Conservation (phyloP, 1,139 yeast species). For the Yamadazyma friedrichii region DNA sequence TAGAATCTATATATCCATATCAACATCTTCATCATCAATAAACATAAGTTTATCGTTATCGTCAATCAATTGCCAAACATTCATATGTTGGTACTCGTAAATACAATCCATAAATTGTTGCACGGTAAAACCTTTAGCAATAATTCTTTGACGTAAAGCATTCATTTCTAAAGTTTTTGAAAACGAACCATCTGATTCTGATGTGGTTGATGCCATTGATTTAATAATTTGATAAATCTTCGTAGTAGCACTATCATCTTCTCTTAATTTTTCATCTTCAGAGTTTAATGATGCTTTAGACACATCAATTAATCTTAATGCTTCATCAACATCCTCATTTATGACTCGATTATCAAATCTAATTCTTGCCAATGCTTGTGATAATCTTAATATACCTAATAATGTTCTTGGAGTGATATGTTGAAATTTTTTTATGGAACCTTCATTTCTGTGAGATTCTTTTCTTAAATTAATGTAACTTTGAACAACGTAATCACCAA, state of each 20-base stretch:
- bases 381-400: constrained; percentile 84
- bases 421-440: constrained; percentile 71
- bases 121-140: constrained; percentile 82
- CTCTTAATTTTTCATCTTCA: constrained; percentile 48
- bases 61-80: constrained; percentile 76
- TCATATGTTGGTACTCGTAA: constrained; percentile 66
- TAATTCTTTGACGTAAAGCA: constrained; percentile 63
- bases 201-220: constrained; percentile 35
- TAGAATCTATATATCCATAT: constrained; percentile 5
- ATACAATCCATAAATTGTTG: constrained; percentile 77
- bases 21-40: constrained; percentile 22
- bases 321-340: constrained; percentile 90
- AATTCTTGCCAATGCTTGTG: constrained; percentile 92
- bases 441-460: constrained; percentile 79
- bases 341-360: constrained; percentile 74
- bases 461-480: constrained; percentile 91
- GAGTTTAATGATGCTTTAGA: constrained; percentile 77
- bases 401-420: constrained; percentile 96
- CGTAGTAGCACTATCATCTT: constrained; percentile 53
- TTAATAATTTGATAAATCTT: constrained; percentile 63
- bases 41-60: constrained; percentile 58
- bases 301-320: constrained; percentile 79
- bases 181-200: constrained; percentile 19
- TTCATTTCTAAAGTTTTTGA: constrained; percentile 51
- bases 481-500: constrained; percentile 84